These are phyloP conservation scores for Apocynum venetum DNA, from an alignment of 257 asterid genomes.

Conservation along the genomic window DNA sequence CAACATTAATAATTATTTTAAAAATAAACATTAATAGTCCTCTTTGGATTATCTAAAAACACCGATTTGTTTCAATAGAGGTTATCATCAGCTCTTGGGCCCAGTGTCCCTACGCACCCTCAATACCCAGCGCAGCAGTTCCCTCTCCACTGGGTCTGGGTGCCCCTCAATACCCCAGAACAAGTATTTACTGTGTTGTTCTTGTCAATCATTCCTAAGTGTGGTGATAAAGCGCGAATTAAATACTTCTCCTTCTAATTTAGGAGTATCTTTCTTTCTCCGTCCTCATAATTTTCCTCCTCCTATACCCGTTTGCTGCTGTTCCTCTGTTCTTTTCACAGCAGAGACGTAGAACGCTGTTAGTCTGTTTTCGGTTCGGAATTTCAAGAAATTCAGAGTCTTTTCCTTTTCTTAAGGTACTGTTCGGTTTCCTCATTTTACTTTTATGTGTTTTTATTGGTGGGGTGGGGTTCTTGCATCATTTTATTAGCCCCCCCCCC, in stretches of 20 bases:
- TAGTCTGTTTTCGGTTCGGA: not conserved
- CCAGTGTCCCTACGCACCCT: too few relatives aligned
- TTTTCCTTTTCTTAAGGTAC: not conserved
- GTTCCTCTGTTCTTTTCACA: not conserved
- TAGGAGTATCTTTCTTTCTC: not conserved
- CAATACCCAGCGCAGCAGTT: too few relatives aligned
- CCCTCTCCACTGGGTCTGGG: too few relatives aligned
- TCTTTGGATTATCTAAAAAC: too few relatives aligned
- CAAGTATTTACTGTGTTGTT: not conserved
- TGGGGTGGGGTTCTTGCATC: not conserved
- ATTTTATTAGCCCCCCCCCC: too few relatives aligned
- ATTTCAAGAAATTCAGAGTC: slow-evolving; percentile 1
- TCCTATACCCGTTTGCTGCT: not conserved
- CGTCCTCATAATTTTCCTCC: not conserved
- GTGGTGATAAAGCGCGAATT: not conserved
- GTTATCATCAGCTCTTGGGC: too few relatives aligned
- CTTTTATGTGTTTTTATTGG: not conserved
- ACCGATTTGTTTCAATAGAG: too few relatives aligned
- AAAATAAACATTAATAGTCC: too few relatives aligned
- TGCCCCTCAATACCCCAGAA: too few relatives aligned
- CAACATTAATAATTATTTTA: too few relatives aligned
- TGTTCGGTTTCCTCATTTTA: not conserved
- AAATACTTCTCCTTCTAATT: not conserved
- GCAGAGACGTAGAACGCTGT: not conserved
- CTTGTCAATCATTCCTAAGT: not conserved